Base-by-base conservation (phyloP, 2,329 filamentous ascomycete genomes). In the Pseudogymnoascus sp. region DNA sequence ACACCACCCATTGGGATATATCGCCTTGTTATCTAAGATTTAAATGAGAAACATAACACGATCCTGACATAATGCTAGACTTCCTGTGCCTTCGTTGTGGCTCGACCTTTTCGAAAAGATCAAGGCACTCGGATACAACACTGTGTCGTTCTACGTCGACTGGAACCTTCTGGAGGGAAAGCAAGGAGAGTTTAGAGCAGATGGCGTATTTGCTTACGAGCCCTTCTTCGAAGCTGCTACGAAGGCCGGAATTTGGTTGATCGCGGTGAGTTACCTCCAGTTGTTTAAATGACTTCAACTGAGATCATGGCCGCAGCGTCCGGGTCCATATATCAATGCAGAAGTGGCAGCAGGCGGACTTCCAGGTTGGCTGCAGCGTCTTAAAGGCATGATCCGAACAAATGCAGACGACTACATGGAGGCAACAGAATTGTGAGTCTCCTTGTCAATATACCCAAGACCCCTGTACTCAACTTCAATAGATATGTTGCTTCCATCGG, bases 81-180 rank as follows among this genome's bases (percentile, higher is more conserved):
- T 86, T 2, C 84, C 85, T 0, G 84, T 87, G 1, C 80, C 83
- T 2, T 77, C 78, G 21, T 75, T 88, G 2, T 86, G 87, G 78
- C 77, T 88, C 7, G 90, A 93, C 67, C 72, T 93, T 1, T 87
- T 94, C 67, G 87, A 94, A 69, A 94, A 95, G 75, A 85, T 93
- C 72, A 92, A 89, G 73, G 87, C 89, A 0, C 76, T 91, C 3
- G 90, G 90, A 0, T 92, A 91, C 75, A 93, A 89, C 68, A 82
- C 84, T 42, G 87, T 92, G 1, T 91, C 88, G 0, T 90, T 92
- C 72, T 93, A 93, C 69, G 79, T 86, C 4, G 83, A 92, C 69
- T 94, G 90, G 90, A 88, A 86, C 7, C 76, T 92, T 1, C 74
- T 91, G 0, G 90, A 92, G 71, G 89, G 87, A 2, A 87, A 87